Percentiles rank a stretch among this genome's conserved stretches.
These are phyloP conservation scores for Sphaerobolus stellatus DNA, from an alignment of 1,284 basidiomycete species.

Conservation along the genomic window DNA sequence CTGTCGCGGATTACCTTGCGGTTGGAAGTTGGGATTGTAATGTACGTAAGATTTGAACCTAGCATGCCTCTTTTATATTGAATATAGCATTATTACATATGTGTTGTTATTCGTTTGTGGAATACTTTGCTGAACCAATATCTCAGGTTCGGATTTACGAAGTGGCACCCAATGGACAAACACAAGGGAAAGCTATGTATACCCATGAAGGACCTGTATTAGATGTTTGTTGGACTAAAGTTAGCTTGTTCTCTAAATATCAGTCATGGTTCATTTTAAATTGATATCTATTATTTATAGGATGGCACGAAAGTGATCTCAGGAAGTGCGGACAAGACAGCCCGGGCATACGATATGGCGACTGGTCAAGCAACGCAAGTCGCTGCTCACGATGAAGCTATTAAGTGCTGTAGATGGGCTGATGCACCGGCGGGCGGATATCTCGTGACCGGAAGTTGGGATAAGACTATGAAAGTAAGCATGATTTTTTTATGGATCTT, in stretches of 20 bases:
- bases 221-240: slow-evolving; percentile 51
- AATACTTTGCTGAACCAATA: neutral
- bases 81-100: neutral
- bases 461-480: slow-evolving; percentile 53
- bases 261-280: neutral
- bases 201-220: slow-evolving; percentile 56
- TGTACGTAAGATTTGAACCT: slow-evolving; percentile 24
- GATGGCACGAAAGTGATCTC: slow-evolving; percentile 53
- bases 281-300: slow-evolving; percentile 20
- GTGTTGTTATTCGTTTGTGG: neutral
- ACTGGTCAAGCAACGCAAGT: slow-evolving; percentile 45
- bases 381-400: slow-evolving; percentile 52
- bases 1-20: slow-evolving; percentile 42
- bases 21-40: slow-evolving; percentile 45
- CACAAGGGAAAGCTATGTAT: slow-evolving; percentile 50
- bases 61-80: neutral
- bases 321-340: slow-evolving; percentile 53
- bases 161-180: slow-evolving; percentile 46
- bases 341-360: slow-evolving; percentile 47
- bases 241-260: slow-evolving; percentile 13
- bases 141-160: slow-evolving; percentile 54
- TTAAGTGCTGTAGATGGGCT: slow-evolving; percentile 48
- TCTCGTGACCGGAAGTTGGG: slow-evolving; percentile 60
- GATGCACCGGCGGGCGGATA: slow-evolving; percentile 43
- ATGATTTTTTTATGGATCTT: neutral